Evolutionary conservation across 2,329 filamentous ascomycete genomes (phyloP).

Genomic region (Pseudogymnoascus sp.): DNA sequence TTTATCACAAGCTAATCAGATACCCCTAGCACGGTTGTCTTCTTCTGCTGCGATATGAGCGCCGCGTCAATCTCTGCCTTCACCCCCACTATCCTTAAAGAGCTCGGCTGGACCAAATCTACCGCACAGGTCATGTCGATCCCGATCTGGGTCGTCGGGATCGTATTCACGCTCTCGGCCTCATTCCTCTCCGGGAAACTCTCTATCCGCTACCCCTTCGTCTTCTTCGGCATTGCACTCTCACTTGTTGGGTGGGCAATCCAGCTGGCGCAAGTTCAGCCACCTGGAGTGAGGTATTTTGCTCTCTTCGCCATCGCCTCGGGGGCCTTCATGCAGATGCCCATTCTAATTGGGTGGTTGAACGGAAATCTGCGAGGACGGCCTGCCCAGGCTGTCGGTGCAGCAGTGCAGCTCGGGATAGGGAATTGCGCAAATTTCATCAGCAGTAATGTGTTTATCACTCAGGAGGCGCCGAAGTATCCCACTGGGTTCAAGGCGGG

Average conservation of each 20-base stretch:
- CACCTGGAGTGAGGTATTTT: conserved; percentile 25
- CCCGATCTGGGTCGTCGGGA: conserved; percentile 28
- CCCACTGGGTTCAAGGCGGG: conserved; percentile 31
- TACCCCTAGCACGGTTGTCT: conserved; percentile 15
- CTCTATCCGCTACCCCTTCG: conserved; percentile 29
- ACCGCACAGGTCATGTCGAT: conserved; percentile 30
- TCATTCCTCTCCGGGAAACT: conserved; percentile 26
- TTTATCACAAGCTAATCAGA: background rate
- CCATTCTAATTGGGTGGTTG: conserved; percentile 29
- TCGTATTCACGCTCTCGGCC: conserved; percentile 22
- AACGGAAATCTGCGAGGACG: conserved; percentile 34
- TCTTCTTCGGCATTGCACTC: conserved; percentile 28
- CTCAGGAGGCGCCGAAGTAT: conserved; percentile 30
- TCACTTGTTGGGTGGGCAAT: conserved; percentile 27
- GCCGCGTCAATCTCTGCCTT: conserved; percentile 29
- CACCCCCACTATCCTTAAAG: conserved; percentile 29
- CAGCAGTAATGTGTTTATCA: conserved; percentile 34
- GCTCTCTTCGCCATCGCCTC: conserved; percentile 29
- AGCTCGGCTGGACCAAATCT: conserved; percentile 27
- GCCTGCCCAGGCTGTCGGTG: conserved; percentile 33
- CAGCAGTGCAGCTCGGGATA: conserved; percentile 34
- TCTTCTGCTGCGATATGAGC: conserved; percentile 29
- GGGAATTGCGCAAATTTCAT: conserved; percentile 38
- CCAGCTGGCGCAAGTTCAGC: conserved; percentile 7
- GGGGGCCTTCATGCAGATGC: conserved; percentile 27